Evolutionary conservation across 495 filamentous ascomycete genomes (phyloP), one percentile per base, ranked within the genome.

Genomic region (Aspergillus biplanus): DNA sequence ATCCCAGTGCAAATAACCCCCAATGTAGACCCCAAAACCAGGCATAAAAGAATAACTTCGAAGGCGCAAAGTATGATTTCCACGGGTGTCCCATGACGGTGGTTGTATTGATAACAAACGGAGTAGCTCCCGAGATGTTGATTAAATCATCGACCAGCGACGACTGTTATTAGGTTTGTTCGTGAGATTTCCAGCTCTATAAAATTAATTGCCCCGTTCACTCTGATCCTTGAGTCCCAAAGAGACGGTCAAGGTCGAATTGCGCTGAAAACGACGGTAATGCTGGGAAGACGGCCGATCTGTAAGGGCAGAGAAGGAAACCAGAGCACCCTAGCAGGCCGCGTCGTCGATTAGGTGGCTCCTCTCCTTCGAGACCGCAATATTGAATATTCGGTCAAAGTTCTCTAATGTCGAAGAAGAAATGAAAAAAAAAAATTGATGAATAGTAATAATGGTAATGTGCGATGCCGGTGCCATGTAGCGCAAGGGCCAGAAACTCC

Each of bases 21-120:
- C 89, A 85, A 77, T 98, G 95, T 35, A 89, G 70, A 7, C 85
- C 88, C 87, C 93, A 96, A 75, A 97, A 99, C 56, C 96, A 65
- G 58, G 90, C 62, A 77, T 96, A 90, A 80, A 97, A 98, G 46
- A 91, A 37, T 31, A 96, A 66, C 74, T 92, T 93, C 33, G 80
- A 78, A 11, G 78, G 72, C 39, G 88, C 87, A 50, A 92, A 78
- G 71, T 92, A 85, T 68, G 84, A 83, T 69, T 83, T 80, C 64
- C 64, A 75, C 16, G 68, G 39, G 58, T 63, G 52, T 46, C 39
- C 48, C 61, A 67, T 68, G 31, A 44, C 68, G 57, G 63, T 21
- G 54, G 34, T 44, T 18, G 13, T 11, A 16, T 7, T 47, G 50
- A 42, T 47, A 56, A 52, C 33, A 42, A 59, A 61, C 21, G 7